Conservation (phyloP, 2,329 filamentous ascomycete species). For the Nigrospora sphaerica region DNA sequence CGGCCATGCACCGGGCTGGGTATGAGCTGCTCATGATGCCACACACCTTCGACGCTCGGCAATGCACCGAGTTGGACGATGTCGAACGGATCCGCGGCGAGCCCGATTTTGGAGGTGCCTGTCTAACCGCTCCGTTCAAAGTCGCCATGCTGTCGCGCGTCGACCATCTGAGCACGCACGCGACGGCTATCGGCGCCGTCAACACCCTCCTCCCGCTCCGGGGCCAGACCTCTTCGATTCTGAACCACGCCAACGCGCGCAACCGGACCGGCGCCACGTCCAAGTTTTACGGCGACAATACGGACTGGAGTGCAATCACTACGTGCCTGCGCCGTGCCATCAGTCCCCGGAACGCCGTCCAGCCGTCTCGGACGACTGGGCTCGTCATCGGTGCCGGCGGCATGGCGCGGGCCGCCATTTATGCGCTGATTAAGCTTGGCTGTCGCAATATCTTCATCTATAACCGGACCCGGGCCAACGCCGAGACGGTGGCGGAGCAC, state of each 20-base stretch:
- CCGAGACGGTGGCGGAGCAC: constrained; percentile 55
- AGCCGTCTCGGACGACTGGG: constrained; percentile 42
- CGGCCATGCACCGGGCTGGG: constrained; percentile 65
- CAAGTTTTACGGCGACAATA: constrained; percentile 64
- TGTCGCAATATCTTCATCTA: constrained; percentile 67
- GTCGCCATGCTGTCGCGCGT: constrained; percentile 58
- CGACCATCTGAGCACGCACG: constrained; percentile 60
- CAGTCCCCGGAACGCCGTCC: constrained; percentile 57
- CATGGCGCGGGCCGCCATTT: constrained; percentile 69
- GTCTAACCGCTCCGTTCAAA: constrained; percentile 64
- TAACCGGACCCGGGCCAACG: constrained; percentile 58
- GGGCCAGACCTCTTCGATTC: constrained; percentile 36
- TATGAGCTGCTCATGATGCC: constrained; percentile 60
- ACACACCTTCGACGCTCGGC: constrained; percentile 54
- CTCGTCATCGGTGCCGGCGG: constrained; percentile 58
- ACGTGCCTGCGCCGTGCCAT: constrained; percentile 58
- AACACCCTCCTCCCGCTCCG: constrained; percentile 65
- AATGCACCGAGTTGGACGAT: constrained; percentile 53
- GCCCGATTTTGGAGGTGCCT: constrained; percentile 60
- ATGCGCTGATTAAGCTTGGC: constrained; percentile 65
- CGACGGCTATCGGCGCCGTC: constrained; percentile 63
- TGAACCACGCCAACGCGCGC: constrained; percentile 50
- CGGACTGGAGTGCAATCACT: constrained; percentile 61
- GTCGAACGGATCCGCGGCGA: constrained; percentile 52
- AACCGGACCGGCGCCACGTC: constrained; percentile 54